Evolutionary conservation across 2,329 filamentous ascomycete genomes (phyloP), one percentile per base, ranked within the genome.

Genomic region (Cytospora leucostoma): DNA sequence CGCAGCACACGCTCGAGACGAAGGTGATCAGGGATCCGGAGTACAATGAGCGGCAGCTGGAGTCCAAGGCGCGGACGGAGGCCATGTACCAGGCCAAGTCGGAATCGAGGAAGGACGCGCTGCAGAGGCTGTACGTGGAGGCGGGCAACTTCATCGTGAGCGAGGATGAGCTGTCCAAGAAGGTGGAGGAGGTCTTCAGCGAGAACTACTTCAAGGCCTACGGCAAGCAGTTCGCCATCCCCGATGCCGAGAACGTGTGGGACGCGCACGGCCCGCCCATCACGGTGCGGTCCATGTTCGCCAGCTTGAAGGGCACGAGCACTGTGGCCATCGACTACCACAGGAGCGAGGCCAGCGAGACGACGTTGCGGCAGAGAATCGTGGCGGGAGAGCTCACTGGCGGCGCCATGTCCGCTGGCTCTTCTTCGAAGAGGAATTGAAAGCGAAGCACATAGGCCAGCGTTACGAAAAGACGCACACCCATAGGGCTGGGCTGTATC

Each of bases 121-220:
- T 99, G 35, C 92, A 97, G 76, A 88, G 91, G 64, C 84, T 99
- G 13, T 99, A 99, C 78, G 90, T 95, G 78, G 90, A 93, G 70
- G 93, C 95, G 6, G 85, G 90, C 33, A 80, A 86, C 47, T 99
- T 98, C 78, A 97, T 99, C 73, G 88, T 92, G 19, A 88, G 84
- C 32, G 93, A 96, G 74, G 78, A 83, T 57, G 89, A 96, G 74
- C 84, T 99, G 38, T 84, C 90, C 69, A 80, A 80, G 17, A 84
- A 87, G 68, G 88, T 97, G 62, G 89, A 96, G 27, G 78, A 82
- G 67, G 82, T 89, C n/a, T 99, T 97, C 77, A 83, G 86, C 17
- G 85, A 87, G 33, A 82, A 85, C 66, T 80, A 79, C 75, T 85
- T 83, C 73, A 74, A 71, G 62, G 74, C 74, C 66, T 70, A 76